phyloP scores from a whole-genome alignment of 352 stramenopile species.

The Aphanomyces euteiches region DNA sequence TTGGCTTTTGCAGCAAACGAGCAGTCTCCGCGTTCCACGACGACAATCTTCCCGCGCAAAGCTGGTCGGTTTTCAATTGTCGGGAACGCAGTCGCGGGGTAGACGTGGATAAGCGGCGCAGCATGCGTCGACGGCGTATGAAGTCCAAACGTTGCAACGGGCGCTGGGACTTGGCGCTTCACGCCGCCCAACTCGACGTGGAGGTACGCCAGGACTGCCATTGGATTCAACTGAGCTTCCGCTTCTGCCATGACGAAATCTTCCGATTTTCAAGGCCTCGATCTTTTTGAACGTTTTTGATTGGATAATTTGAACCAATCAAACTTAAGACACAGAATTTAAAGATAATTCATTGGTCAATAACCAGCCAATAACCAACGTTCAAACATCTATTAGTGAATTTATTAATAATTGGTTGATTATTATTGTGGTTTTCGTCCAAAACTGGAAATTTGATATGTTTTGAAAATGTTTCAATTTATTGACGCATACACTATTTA shows the following conservation, averaged over 20 bases:
- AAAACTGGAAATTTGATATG: no score
- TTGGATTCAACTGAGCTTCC: slow-evolving; percentile 8
- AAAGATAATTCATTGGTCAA: no score
- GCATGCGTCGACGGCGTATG: slow-evolving; percentile 35
- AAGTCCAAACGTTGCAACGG: slow-evolving; percentile 59
- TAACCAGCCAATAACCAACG: no score
- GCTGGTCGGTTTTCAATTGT: slow-evolving; percentile 47
- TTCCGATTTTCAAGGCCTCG: slow-evolving; percentile 12
- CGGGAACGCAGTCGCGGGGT: slow-evolving; percentile 56
- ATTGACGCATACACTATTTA: no score
- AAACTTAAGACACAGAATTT: no score
- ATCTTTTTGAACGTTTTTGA: no score
- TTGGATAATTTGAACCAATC: no score
- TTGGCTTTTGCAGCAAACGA: slow-evolving; percentile 63
- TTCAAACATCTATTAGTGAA: no score
- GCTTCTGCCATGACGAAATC: slow-evolving; percentile 3
- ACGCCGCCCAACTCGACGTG: neutral
- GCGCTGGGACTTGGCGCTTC: slow-evolving; percentile 21
- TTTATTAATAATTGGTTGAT: no score
- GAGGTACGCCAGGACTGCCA: slow-evolving; percentile 20
- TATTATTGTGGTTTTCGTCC: no score
- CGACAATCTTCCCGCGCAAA: slow-evolving; percentile 47
- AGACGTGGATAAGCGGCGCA: slow-evolving; percentile 47
- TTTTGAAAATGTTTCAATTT: no score
- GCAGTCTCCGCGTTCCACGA: slow-evolving; percentile 66